phyloP scores from a whole-genome alignment of 2,329 filamentous ascomycete genomes.

The Hypoxylon sp. region DNA sequence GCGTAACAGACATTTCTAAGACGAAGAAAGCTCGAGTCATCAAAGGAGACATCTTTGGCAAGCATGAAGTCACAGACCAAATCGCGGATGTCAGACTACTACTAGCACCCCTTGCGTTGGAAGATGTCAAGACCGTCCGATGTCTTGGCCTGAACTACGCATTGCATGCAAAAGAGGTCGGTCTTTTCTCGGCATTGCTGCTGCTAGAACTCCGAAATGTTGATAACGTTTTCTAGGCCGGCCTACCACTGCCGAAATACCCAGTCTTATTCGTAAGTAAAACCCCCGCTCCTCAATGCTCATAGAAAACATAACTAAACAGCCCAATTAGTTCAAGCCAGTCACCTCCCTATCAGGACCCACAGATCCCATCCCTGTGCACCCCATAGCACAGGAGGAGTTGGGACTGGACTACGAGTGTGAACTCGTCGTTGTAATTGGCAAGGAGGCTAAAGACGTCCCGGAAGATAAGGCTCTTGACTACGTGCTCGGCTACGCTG shows the following conservation, averaged over 20 bases:
- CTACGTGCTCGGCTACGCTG: slow-evolving; percentile 80
- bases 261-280: slow-evolving; percentile 77
- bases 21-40: slow-evolving; percentile 74
- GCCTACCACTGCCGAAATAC: slow-evolving; percentile 77
- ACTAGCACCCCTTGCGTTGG: slow-evolving; percentile 74
- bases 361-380: slow-evolving; percentile 76
- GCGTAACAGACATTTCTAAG: slow-evolving; percentile 72
- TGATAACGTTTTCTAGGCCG: slow-evolving; percentile 60
- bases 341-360: slow-evolving; percentile 76
- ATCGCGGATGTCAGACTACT: slow-evolving; percentile 69
- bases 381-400: slow-evolving; percentile 74
- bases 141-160: slow-evolving; percentile 81
- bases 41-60: slow-evolving; percentile 75
- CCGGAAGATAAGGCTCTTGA: slow-evolving; percentile 75
- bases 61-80: slow-evolving; percentile 74
- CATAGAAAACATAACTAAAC: slow-evolving; percentile 9
- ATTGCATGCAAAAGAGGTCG: slow-evolving; percentile 77
- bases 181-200: slow-evolving; percentile 10
- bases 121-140: slow-evolving; percentile 76
- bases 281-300: background rate
- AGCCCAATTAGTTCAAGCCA: slow-evolving; percentile 71
- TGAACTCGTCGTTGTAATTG: slow-evolving; percentile 82
- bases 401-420: slow-evolving; percentile 84
- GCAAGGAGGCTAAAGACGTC: slow-evolving; percentile 76
- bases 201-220: slow-evolving; percentile 9